phyloP scores from a whole-genome alignment of 306 rosid genomes.

The Casuarina equisetifolia region DNA sequence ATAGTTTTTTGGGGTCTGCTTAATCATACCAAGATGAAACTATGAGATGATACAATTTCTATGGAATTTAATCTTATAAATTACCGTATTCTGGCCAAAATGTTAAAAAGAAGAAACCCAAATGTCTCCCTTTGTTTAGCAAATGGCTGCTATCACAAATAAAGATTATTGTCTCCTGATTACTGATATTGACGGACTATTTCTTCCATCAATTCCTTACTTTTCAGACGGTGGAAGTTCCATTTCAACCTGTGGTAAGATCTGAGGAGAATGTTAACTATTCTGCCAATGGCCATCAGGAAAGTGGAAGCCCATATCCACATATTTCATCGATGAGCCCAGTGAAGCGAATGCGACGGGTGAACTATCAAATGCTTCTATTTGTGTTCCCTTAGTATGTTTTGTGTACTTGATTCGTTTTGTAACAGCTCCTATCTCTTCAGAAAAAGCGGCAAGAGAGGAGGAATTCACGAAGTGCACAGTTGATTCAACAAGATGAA shows the following conservation, averaged over 20 bases:
- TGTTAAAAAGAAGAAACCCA: background rate
- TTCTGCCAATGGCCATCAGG: constrained; percentile 46
- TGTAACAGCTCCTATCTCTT: constrained; percentile 33
- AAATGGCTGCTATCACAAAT: constrained; percentile 14
- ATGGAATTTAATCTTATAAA: background rate
- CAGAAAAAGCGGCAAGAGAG: constrained; percentile 81
- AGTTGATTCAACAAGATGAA: constrained; percentile 60
- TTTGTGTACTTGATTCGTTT: constrained; percentile 19
- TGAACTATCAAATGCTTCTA: constrained; percentile 37
- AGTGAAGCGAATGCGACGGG: constrained; percentile 81
- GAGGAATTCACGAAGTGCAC: constrained; percentile 64
- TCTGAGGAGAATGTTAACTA: constrained; percentile 40
- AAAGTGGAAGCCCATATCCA: constrained; percentile 44
- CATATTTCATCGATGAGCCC: constrained; percentile 59
- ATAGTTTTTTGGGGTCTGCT: constrained; percentile 10
- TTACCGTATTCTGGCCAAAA: background rate
- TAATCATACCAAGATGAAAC: background rate
- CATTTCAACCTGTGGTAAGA: constrained; percentile 39
- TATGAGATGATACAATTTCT: background rate
- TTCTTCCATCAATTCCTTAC: constrained; percentile 26
- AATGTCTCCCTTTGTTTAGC: constrained; percentile 15
- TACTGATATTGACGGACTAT: constrained; percentile 21
- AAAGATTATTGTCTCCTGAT: constrained; percentile 12
- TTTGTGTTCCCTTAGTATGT: constrained; percentile 13
- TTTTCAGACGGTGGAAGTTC: constrained; percentile 47